These are phyloP conservation scores for Saturnispora sekii DNA, from an alignment of 805 yeast species.

Conservation along the genomic window DNA sequence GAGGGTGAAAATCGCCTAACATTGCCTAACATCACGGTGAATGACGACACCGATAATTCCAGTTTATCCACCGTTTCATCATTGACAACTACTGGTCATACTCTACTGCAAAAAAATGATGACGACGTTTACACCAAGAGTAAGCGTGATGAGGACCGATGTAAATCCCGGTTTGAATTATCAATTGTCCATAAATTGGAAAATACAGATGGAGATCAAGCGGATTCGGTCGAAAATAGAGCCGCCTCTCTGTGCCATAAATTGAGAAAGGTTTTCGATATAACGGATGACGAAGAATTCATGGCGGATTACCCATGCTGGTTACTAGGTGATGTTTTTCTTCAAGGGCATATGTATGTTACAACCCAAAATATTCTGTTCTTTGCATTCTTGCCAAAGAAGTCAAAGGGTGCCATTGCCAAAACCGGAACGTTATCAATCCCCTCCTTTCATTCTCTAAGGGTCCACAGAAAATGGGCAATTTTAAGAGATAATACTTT, in stretches of 20 bases:
- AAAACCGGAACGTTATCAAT: conserved; percentile 43
- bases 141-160: conserved; percentile 1
- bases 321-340: conserved; percentile 70
- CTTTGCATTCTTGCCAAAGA: conserved; percentile 67
- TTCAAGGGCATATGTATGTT: conserved; percentile 78
- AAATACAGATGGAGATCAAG: conserved; percentile 2
- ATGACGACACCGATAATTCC: background rate
- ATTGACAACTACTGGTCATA: background rate
- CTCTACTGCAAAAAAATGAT: background rate
- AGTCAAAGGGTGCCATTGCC: conserved; percentile 31
- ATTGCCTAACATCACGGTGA: background rate
- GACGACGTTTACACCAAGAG: background rate
- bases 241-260: conserved; percentile 30
- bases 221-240: conserved; percentile 16
- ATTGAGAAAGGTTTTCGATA: conserved; percentile 30
- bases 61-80: background rate
- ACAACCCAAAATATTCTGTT: conserved; percentile 59
- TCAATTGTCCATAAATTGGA: conserved; percentile 26
- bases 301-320: conserved; percentile 63
- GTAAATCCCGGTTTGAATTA: conserved; percentile 24
- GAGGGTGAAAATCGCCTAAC: background rate
- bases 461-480: conserved; percentile 64
- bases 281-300: conserved; percentile 48
- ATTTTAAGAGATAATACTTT: conserved; percentile 60
- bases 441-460: conserved; percentile 28